Percentiles rank a stretch among this genome's conserved stretches.
phyloP scores from a whole-genome alignment of 306 rosid genomes.

The Begonia loranthoides region DNA sequence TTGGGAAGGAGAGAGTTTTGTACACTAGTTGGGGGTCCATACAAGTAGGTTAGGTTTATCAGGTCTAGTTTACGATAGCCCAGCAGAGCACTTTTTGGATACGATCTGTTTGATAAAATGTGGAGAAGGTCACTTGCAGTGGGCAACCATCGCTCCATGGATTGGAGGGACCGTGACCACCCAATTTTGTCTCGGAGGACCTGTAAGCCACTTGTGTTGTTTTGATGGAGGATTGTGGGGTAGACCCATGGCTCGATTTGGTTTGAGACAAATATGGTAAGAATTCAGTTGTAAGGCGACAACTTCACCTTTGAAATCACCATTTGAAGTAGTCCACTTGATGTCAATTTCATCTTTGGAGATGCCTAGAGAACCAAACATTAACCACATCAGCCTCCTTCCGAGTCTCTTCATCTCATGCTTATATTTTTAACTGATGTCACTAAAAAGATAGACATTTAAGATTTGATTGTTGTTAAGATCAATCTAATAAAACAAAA shows the following conservation, averaged over 20 bases:
- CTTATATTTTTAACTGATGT: slow-evolving; percentile 25
- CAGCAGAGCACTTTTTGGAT: slow-evolving; percentile 24
- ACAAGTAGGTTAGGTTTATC: slow-evolving; percentile 23
- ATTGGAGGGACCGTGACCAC: slow-evolving; percentile 30
- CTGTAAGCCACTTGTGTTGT: slow-evolving; percentile 19
- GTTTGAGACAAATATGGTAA: slow-evolving; percentile 42
- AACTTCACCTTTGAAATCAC: neutral
- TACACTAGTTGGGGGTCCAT: slow-evolving; percentile 24
- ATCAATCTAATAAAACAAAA: neutral
- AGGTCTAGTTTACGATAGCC: slow-evolving; percentile 18
- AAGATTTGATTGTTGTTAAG: too few relatives aligned
- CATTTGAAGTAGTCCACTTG: slow-evolving; percentile 10
- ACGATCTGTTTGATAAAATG: slow-evolving; percentile 24
- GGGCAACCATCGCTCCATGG: slow-evolving; percentile 24
- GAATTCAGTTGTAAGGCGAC: slow-evolving; percentile 19
- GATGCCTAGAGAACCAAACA: slow-evolving; percentile 22
- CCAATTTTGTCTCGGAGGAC: slow-evolving; percentile 10
- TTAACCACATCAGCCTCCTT: slow-evolving; percentile 12
- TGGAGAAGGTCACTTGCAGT: slow-evolving; percentile 37
- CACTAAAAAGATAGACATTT: slow-evolving; percentile 9
- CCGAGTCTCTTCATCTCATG: slow-evolving; percentile 19
- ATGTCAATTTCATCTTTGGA: slow-evolving; percentile 4
- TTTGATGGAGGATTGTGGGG: slow-evolving; percentile 31
- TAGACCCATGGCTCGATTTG: slow-evolving; percentile 31
- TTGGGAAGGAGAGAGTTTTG: slow-evolving; percentile 17